Evolutionary conservation across 2,329 filamentous ascomycete species (phyloP).

Genomic region (Aspergillus hortae): DNA sequence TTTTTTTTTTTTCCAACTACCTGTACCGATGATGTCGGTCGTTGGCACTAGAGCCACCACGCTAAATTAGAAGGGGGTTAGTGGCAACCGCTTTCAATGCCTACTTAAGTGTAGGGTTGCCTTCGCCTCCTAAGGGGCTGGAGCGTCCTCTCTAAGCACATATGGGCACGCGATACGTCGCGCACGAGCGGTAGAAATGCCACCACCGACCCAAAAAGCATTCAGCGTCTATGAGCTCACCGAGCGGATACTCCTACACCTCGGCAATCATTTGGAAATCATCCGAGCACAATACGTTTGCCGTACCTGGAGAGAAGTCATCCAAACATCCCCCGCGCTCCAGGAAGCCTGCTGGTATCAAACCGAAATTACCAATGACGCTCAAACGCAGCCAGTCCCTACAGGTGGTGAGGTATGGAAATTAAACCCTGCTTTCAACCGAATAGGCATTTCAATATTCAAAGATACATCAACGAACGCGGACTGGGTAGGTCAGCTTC

Average conservation of each 20-base stretch:
- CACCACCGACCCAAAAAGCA: neutral
- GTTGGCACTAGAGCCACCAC: too few species aligned
- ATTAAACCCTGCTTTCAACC: conserved; percentile 5
- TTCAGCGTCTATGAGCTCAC: conserved; percentile 4
- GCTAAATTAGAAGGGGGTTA: too few species aligned
- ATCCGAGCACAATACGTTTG: conserved; percentile 1
- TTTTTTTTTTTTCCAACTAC: too few species aligned
- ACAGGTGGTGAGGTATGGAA: neutral
- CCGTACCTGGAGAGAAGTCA: conserved; percentile 2
- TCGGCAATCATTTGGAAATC: conserved; percentile 1
- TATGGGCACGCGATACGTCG: too few species aligned
- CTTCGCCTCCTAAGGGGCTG: too few species aligned
- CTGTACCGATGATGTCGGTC: too few species aligned
- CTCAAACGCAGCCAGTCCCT: neutral
- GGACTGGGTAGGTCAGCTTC: neutral
- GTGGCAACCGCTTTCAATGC: too few species aligned
- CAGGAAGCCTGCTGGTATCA: conserved; percentile 3
- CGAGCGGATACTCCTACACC: conserved; percentile 2
- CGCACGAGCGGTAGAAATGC: neutral
- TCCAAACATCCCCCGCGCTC: conserved; percentile 2
- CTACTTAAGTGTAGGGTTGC: too few species aligned
- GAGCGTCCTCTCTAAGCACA: too few species aligned
- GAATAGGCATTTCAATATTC: conserved; percentile 1
- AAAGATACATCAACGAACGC: neutral
- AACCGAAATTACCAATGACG: neutral